Base-by-base conservation (phyloP, 441 rosid species). In the Erodium moschatum region DNA sequence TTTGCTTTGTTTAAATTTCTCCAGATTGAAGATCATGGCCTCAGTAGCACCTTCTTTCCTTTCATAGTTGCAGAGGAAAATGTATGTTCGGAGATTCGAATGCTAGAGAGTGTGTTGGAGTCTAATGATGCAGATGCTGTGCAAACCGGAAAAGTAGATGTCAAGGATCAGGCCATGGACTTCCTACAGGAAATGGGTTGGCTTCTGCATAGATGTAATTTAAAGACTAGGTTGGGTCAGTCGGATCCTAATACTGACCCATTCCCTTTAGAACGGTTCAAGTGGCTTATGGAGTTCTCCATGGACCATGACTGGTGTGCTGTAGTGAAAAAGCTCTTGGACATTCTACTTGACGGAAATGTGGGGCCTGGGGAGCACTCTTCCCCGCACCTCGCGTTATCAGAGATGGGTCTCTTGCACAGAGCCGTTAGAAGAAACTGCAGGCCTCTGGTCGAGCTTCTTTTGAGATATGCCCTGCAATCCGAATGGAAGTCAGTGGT, bases 241-340 rank as follows among this genome's bases (percentile, higher is more conserved):
- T 69, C 74, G 77, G 85, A 86, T 77, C 89, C 97, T 11, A 78
- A 77, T 56, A 61, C 79, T 0, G 89, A 89, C 31, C 82, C 65
- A 38, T 90, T 90, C 77, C 79, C 97, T 40, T 72, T 92, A 33
- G 65, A 74, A 66, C 85, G 96, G 71, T 87, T 88, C 85, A 87
- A 81, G 77, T 87, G 89, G 95, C 89, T 92, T 29, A 74, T 90
- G 70, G 98, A 90, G 67, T 92, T 90, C 81, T 87, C 98, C 48
- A 80, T 90, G 90, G 98, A 90, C 77, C 89, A 69, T 67, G 96
- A 88, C 75, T 92, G 98, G 98, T 87, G 88, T 72, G 89, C 98
- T 70, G 96, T 88, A 64, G 89, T 90, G 40, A 85, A 83, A 71
- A 90, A 83, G 73, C 95, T 92, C 54, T 70, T 92, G 80, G 84